Base-by-base conservation (phyloP, 1,284 basidiomycete species). In the Microbotryum saponariae region DNA sequence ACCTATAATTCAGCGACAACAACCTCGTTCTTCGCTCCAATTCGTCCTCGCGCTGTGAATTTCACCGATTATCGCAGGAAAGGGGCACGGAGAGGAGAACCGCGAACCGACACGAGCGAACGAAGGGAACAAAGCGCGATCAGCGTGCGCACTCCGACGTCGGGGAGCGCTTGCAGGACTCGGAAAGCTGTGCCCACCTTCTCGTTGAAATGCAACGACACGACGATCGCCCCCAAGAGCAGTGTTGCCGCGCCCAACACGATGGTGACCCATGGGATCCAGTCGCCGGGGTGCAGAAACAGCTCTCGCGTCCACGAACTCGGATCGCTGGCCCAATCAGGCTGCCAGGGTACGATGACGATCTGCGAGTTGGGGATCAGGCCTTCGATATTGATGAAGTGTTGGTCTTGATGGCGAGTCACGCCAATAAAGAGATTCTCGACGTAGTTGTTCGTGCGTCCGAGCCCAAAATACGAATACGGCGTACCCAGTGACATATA, bases 401-500 rank as follows among this genome's bases (percentile, higher is more conserved):
- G 88, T 46, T 76, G 70, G 25, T 72, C 51, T 6, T 80, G 77
- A 67, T 88, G 84, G 33, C 89, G 81, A 4, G 91, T 93, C 2
- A 89, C 86, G 16, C 92, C 92, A 10, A 94, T 87, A 73, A 92
- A 91, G 5, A 96, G 81, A 73, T 92, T 93, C 79, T 99, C 96
- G 72, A 99, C 91, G 77, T 99, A 99, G 76, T 99, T 99, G 78
- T 99, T 99, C n/a, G 94, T 98, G 50, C 96, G 83, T 0, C 96
- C 96, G 3, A 99, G 84, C 1, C 96, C 96, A 73, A 98, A 91
- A 81, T 93, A 97, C 3, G 90, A 84, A 73, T 97, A 97, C 0
- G 96, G 94, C 1, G 90, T 87, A 55, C 86, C 82, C 12, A 98
- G 82, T 10, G 92, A 80, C 55, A 94, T 87, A 73, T 97, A 97